phyloP scores from a whole-genome alignment of 2,329 filamentous ascomycete species.

The Colletotrichum viniferum region DNA sequence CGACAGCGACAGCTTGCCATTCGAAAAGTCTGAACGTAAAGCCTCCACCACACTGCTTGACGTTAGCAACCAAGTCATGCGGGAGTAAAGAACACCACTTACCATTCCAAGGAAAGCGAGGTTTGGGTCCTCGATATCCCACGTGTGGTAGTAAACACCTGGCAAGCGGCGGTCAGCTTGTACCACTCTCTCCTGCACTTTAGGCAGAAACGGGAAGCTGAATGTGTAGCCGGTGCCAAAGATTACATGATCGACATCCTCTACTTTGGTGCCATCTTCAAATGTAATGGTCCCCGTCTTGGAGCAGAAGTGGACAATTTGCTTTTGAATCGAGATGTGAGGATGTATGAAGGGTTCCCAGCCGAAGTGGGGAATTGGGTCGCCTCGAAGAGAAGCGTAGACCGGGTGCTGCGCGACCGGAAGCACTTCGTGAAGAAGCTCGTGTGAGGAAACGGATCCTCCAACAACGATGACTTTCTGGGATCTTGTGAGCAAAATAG shows the following conservation, averaged over 20 bases:
- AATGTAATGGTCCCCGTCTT: slow-evolving; percentile 48
- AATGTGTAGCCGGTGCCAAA: slow-evolving; percentile 66
- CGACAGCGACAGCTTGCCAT: slow-evolving; percentile 41
- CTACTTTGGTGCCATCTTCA: slow-evolving; percentile 51
- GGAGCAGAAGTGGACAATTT: slow-evolving; percentile 45
- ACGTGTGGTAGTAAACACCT: slow-evolving; percentile 40
- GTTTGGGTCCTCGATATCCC: slow-evolving; percentile 37
- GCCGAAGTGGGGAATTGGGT: slow-evolving; percentile 55
- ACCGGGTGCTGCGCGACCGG: slow-evolving; percentile 50
- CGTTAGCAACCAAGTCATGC: neutral
- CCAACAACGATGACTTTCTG: slow-evolving; percentile 61
- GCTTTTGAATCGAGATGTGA: slow-evolving; percentile 44
- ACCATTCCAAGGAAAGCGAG: slow-evolving; percentile 40
- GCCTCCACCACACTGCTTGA: slow-evolving; percentile 33
- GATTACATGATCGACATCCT: slow-evolving; percentile 59
- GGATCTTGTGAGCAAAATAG: neutral
- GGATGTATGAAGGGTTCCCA: slow-evolving; percentile 63
- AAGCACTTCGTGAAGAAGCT: slow-evolving; percentile 58
- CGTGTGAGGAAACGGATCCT: slow-evolving; percentile 61
- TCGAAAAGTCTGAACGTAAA: slow-evolving; percentile 43
- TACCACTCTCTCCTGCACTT: slow-evolving; percentile 48
- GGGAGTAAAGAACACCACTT: slow-evolving; percentile 4
- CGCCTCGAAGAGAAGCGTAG: slow-evolving; percentile 50
- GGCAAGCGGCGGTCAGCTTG: slow-evolving; percentile 34
- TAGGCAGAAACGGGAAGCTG: slow-evolving; percentile 57